Percentiles rank a stretch among this genome's conserved stretches.
These are phyloP conservation scores for Phalaenopsis aphrodite DNA, from an alignment of 106 monocot species.

Conservation along the genomic window DNA sequence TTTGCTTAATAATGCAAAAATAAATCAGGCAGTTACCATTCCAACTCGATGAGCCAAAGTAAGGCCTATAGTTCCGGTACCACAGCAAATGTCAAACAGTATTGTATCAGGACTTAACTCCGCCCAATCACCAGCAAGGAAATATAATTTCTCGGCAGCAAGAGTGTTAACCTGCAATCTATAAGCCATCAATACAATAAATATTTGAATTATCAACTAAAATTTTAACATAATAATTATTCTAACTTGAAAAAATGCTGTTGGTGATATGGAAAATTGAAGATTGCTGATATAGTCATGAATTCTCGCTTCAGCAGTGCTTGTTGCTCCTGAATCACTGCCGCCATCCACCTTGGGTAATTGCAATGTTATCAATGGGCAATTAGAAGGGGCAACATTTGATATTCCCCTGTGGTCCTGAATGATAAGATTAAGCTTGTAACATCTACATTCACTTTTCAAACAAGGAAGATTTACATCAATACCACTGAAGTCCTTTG, in stretches of 20 bases:
- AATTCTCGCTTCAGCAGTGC: constrained; percentile 48
- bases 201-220: background rate
- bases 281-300: constrained; percentile 89
- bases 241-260: constrained; percentile 94
- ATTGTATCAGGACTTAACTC: constrained; percentile 62
- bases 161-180: constrained; percentile 88
- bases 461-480: too few relatives aligned
- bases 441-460: background rate
- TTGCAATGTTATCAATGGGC: constrained; percentile 59
- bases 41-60: constrained; percentile 89
- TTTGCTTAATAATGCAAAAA: background rate
- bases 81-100: constrained; percentile 95
- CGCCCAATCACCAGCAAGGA: constrained; percentile 94
- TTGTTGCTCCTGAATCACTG: constrained; percentile 10
- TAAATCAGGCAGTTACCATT: constrained; percentile 43
- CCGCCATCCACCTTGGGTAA: constrained; percentile 25
- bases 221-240: constrained; percentile 8
- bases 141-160: constrained; percentile 87
- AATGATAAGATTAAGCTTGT: background rate
- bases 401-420: constrained; percentile 97
- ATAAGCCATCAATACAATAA: constrained; percentile 11
- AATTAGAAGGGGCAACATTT: constrained; percentile 86
- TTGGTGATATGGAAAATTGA: constrained; percentile 81
- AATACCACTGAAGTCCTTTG: too few relatives aligned
- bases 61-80: constrained; percentile 94